A percentile compares a stretch with the other conserved stretches of the same genome.
Evolutionary conservation across 225 moss, liverwort and hornwort genomes (phyloP).

Genomic region (Anthoceros angustus): DNA sequence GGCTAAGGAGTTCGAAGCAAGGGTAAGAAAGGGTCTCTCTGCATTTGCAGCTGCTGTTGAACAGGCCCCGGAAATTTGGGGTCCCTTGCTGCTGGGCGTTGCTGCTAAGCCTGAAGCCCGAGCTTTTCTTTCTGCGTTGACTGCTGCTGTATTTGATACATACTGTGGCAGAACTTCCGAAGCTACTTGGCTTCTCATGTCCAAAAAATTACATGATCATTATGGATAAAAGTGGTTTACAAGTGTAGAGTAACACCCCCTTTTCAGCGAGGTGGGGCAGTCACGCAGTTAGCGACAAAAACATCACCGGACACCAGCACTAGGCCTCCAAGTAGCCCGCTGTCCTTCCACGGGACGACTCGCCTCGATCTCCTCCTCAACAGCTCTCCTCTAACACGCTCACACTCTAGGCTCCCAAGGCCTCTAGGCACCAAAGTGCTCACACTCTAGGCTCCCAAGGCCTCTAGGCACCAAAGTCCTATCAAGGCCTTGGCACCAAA

Average conservation of each 20-base stretch:
- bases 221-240: not conserved
- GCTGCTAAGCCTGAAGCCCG: conserved; percentile 51
- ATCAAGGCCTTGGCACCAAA: too few relatives aligned
- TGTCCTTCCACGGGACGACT: too few relatives aligned
- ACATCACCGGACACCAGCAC: too few relatives aligned
- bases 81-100: conserved; percentile 45
- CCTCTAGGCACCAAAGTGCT: too few relatives aligned
- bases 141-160: not conserved
- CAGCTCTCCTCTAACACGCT: too few relatives aligned
- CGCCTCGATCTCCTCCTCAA: too few relatives aligned
- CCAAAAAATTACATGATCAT: not conserved
- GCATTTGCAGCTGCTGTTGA: conserved; percentile 60
- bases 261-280: too few relatives aligned
- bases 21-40: conserved; percentile 39
- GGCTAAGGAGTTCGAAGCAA: conserved; percentile 37
- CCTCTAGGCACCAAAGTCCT: too few relatives aligned
- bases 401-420: too few relatives aligned
- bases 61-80: conserved; percentile 63
- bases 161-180: not conserved
- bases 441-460: too few relatives aligned
- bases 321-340: too few relatives aligned
- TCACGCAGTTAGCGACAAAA: too few relatives aligned
- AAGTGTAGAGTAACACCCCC: not conserved
- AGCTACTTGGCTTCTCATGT: not conserved
- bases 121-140: conserved; percentile 13